phyloP scores from a whole-genome alignment of 2,329 filamentous ascomycete species.

The Fusarium chaquense region DNA sequence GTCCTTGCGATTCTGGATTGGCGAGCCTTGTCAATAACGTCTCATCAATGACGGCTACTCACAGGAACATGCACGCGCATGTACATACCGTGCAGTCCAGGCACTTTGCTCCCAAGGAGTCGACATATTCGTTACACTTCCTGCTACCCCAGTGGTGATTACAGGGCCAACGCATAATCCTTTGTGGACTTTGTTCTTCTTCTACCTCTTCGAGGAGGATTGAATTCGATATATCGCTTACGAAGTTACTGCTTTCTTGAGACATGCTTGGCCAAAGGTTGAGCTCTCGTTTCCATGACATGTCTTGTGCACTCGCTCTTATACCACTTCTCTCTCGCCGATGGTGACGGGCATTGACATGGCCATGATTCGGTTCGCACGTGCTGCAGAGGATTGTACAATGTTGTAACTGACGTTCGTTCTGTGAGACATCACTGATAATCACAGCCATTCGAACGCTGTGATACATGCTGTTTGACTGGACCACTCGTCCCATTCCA shows the following conservation, averaged over 20 bases:
- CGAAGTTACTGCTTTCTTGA: slow-evolving; percentile 10
- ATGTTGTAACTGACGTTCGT: slow-evolving; percentile 27
- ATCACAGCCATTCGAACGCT: slow-evolving; percentile 22
- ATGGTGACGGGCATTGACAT: slow-evolving; percentile 6
- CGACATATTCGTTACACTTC: slow-evolving; percentile 40
- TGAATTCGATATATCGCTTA: slow-evolving; percentile 3
- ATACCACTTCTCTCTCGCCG: slow-evolving; percentile 27
- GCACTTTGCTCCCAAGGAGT: slow-evolving; percentile 37
- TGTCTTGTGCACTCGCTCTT: slow-evolving; percentile 32
- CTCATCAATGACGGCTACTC: slow-evolving; percentile 20
- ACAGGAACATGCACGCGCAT: slow-evolving; percentile 16
- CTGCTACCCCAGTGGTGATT: slow-evolving; percentile 43
- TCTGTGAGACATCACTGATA: slow-evolving; percentile 34
- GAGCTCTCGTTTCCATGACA: slow-evolving; percentile 1
- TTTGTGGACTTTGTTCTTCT: background rate
- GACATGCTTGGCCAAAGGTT: slow-evolving; percentile 19
- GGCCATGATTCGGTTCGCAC: slow-evolving; percentile 37
- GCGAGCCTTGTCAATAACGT: slow-evolving; percentile 27
- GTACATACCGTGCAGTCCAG: slow-evolving; percentile 41
- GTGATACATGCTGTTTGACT: slow-evolving; percentile 36
- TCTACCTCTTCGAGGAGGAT: background rate
- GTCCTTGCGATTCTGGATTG: slow-evolving; percentile 34
- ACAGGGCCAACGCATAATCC: slow-evolving; percentile 44
- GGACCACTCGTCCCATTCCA: background rate
- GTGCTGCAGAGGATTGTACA: slow-evolving; percentile 30